Evolutionary conservation across 2,329 filamentous ascomycete species (phyloP).

Genomic region (Penicillium olsonii): DNA sequence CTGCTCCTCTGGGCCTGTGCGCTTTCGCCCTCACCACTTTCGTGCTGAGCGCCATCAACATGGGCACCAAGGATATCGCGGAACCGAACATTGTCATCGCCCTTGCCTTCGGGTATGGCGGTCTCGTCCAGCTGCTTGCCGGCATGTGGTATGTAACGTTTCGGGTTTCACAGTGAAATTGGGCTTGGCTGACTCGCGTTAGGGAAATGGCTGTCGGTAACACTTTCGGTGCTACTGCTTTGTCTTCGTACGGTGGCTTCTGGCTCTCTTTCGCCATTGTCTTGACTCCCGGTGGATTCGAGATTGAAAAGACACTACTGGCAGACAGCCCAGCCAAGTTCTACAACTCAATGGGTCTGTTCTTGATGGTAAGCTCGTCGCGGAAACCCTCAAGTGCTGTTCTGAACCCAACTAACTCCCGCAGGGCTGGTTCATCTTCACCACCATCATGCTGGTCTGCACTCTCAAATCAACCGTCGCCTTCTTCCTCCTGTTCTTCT

Average conservation of each 20-base stretch:
- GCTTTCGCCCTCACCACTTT: slow-evolving; percentile 85
- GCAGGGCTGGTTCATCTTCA: slow-evolving; percentile 81
- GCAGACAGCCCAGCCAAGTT: slow-evolving; percentile 42
- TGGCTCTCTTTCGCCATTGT: slow-evolving; percentile 77
- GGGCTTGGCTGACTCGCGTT: slow-evolving; percentile 1
- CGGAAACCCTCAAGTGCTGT: too few species aligned
- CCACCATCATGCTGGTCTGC: slow-evolving; percentile 70
- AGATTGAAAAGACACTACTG: slow-evolving; percentile 52
- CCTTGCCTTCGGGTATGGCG: slow-evolving; percentile 73
- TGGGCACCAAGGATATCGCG: slow-evolving; percentile 62
- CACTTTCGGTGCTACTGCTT: slow-evolving; percentile 79
- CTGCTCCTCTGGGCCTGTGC: slow-evolving; percentile 72
- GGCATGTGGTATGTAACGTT: slow-evolving; percentile 73
- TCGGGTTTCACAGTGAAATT: not conserved
- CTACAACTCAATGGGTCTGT: slow-evolving; percentile 69
- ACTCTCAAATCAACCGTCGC: slow-evolving; percentile 76
- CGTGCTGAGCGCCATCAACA: slow-evolving; percentile 73
- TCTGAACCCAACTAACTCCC: too few species aligned
- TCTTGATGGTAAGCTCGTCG: slow-evolving; percentile 63
- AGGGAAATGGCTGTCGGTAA: slow-evolving; percentile 89
- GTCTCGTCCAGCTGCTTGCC: slow-evolving; percentile 74
- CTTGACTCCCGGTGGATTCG: slow-evolving; percentile 67
- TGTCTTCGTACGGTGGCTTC: slow-evolving; percentile 82
- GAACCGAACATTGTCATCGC: slow-evolving; percentile 68
- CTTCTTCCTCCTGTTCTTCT: slow-evolving; percentile 77